Percentiles rank a stretch among this genome's conserved stretches.
Evolutionary conservation across 139 green algal genomes (phyloP).

Genomic region (Trebouxia sp.): DNA sequence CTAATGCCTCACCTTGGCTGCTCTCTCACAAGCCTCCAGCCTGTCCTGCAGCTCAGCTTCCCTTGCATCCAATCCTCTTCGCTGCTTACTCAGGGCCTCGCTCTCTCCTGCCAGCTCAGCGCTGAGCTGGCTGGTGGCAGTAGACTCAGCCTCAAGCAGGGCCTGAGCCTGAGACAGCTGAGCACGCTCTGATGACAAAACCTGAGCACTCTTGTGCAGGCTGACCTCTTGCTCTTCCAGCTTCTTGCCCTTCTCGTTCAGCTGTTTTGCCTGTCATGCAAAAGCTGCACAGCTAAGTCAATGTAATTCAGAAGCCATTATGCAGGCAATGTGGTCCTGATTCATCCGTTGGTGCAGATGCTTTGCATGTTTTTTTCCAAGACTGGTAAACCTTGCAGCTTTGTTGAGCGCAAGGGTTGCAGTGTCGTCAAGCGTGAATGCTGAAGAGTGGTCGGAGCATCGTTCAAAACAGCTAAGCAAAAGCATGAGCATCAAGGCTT

Average conservation of each 20-base stretch:
- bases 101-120: constrained; percentile 22
- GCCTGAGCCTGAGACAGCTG: constrained; percentile 29
- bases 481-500: too few species aligned
- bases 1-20: background rate
- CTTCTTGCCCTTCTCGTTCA: constrained; percentile 26
- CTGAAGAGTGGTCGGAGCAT: too few species aligned
- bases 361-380: too few species aligned
- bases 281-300: constrained; percentile 25
- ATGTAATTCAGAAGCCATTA: background rate
- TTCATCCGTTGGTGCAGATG: too few species aligned
- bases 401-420: too few species aligned
- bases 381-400: too few species aligned
- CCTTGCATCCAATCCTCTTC: background rate
- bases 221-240: constrained; percentile 32
- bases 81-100: background rate
- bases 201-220: background rate
- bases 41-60: constrained; percentile 19
- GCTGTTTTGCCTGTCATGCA: constrained; percentile 22
- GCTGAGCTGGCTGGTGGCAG: background rate
- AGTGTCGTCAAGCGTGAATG: too few species aligned
- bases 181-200: constrained; percentile 21
- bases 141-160: constrained; percentile 31
- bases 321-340: too few species aligned
- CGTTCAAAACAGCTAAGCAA: too few species aligned
- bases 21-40: background rate